Evolutionary conservation across 805 yeast genomes (phyloP), one percentile per base, ranked within the genome.

Genomic region (Pichia kluyveri): DNA sequence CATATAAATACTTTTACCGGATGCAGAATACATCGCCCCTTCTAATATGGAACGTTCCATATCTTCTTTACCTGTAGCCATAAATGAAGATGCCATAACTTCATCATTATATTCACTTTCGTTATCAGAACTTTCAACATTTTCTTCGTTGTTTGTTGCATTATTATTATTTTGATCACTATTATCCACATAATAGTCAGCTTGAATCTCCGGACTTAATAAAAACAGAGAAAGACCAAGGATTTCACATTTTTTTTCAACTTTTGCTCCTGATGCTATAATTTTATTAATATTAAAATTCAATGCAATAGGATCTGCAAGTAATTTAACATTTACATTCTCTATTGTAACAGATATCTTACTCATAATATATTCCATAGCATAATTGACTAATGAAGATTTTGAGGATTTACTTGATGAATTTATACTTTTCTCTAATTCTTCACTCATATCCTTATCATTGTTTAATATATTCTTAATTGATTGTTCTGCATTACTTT

Each of bases 1-100:
- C 90, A 86, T 80, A 59, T 85, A 87, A 18, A 86, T 73, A 3
- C 57, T 41, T 1, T 86, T 83, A 48, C 82, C 84, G 44, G 76
- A 80, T 46, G 78, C 82, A 1, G 91, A 79, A 58, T 81, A 82
- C 37, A 80, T 68, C 66, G 78, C 73, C 56, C 88, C 82, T 37
- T 73, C 74, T 60, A 72, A 61, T 48, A 81, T 58, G 2, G 65
- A 62, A 12, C 49, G 48, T 15, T 52, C 62, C 59, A 72, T 61
- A 18, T 62, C 63, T 11, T 60, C 57, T 43, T 56, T 57, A 38
- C 50, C 55, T 27, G 60, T 59, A 5, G 60, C 62, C 54, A 66
- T 52, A 34, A 68, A 58, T 0, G 69, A 61, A 0, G 68, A 57
- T 0, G 63, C n/a, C 77, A 70, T 59, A 49, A 61, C 42, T 14